Conservation (phyloP, 371 early-diverging fungal species). For the Rhizomucor pusillus region DNA sequence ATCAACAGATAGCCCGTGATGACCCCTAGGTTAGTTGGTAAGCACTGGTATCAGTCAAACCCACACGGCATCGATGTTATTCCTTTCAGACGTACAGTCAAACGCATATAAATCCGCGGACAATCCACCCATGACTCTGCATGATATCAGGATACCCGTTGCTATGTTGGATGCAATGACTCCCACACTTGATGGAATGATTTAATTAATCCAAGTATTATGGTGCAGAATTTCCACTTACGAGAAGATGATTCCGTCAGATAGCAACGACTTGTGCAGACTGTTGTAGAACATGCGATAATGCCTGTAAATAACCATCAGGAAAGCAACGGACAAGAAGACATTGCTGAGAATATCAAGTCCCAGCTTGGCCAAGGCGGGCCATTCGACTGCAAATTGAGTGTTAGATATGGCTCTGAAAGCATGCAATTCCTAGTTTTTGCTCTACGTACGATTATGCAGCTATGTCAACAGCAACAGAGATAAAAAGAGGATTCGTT, state of each 20-base stretch:
- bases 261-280: conserved; percentile 32
- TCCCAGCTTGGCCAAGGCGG: conserved; percentile 42
- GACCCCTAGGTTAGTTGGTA: conserved; percentile 19
- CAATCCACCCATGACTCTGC: conserved; percentile 29
- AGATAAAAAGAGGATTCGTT: too few species aligned
- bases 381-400: conserved; percentile 41
- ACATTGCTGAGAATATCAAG: conserved; percentile 40
- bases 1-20: conserved; percentile 28
- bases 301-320: conserved; percentile 35
- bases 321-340: conserved; percentile 38
- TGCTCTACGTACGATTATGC: too few species aligned
- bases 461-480: too few species aligned
- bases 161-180: conserved; percentile 40
- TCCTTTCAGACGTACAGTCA: conserved; percentile 32
- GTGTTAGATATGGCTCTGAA: background rate
- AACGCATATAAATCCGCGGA: conserved; percentile 44
- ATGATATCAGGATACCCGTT: conserved; percentile 36
- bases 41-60: background rate
- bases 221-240: conserved; percentile 10
- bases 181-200: conserved; percentile 25
- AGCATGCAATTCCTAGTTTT: too few species aligned
- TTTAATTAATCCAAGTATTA: background rate
- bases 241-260: conserved; percentile 41
- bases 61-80: too few species aligned
- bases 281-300: conserved; percentile 35